Evolutionary conservation across 495 filamentous ascomycete species (phyloP), one percentile per base, ranked within the genome.

Genomic region (Elasticomyces elasticus): DNA sequence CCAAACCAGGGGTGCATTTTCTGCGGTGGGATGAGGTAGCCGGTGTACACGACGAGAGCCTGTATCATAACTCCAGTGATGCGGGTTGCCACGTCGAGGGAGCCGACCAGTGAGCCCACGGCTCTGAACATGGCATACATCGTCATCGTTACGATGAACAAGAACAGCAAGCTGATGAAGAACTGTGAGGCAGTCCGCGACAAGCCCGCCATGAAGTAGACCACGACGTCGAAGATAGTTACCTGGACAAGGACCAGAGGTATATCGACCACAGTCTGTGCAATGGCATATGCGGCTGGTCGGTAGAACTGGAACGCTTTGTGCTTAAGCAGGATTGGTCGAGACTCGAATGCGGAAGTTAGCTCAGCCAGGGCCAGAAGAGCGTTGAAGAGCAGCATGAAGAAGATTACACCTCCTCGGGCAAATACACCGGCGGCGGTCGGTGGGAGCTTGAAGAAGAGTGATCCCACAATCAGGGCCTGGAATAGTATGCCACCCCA

Each of bases 301-400:
- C 86, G 81, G 63, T 91, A 91, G 65, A 94, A 91, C 1, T 84
- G 84, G 63, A 87, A 92, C 52, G 77, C 80, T 67, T 87, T 86
- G 66, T 95, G 89, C 58, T 92, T 90, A 53, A 87, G 71, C 33
- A 94, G 68, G 40, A 94, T 85, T 2, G 84, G 85, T 24, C 84
- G 76, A 10, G 79, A 79, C 2, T 74, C 66, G 59, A 90, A 91
- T 1, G 83, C 78, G 24, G 81, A 25, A 15, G 82, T 87, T 28
- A 91, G 72, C 59, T 94, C 88, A 6, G 84, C 78, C 19, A 94
- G 67, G 15, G 88, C 84, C 22, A 91, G 75, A 30, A 94, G 75
- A 25, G 85, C 78, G 60, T 90, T 90, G 73, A 91, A 91, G 12
- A 95, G 69, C 11, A 94, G 67, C 42, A 83, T 76, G 65, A 87